These are phyloP conservation scores for Cystofilobasidium capitatum DNA, from an alignment of 768 basidiomycete species.

Conservation along the genomic window DNA sequence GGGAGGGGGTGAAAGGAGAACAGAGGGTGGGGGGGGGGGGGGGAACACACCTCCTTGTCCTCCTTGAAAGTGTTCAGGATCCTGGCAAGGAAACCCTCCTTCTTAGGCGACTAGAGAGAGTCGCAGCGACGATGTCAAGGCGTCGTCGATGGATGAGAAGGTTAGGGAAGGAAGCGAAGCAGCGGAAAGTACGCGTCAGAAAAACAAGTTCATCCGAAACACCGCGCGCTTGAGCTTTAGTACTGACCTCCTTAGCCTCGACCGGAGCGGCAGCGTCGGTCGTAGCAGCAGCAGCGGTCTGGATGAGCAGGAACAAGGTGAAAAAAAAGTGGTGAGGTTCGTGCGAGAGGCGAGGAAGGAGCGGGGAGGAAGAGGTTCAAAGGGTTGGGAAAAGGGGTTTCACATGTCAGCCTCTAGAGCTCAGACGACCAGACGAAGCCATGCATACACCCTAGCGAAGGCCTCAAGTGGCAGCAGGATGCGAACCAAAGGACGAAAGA, in stretches of 20 bases:
- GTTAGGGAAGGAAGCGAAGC: background rate
- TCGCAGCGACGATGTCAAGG: too few species aligned
- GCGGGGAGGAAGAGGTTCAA: too few species aligned
- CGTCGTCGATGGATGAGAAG: background rate
- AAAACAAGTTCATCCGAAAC: background rate
- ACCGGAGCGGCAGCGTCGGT: background rate
- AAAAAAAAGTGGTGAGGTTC: background rate
- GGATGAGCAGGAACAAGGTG: background rate
- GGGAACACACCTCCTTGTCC: conserved; percentile 2
- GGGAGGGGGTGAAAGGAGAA: too few species aligned
- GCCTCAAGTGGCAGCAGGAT: too few species aligned
- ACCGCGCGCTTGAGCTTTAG: background rate
- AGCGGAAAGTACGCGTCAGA: background rate
- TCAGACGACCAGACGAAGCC: too few species aligned
- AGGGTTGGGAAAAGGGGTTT: too few species aligned
- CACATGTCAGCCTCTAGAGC: too few species aligned
- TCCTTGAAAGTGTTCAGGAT: background rate
- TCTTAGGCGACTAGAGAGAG: conserved; percentile 9
- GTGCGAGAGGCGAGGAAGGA: too few species aligned
- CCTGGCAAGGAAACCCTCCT: conserved; percentile 3
- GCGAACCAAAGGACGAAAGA: too few species aligned
- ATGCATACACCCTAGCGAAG: too few species aligned
- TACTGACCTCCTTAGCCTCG: background rate
- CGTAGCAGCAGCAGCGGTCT: background rate
- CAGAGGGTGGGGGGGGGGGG: too few species aligned